These are phyloP conservation scores for Evansstolkia leycettana DNA, from an alignment of 495 filamentous ascomycete species.

Conservation along the genomic window DNA sequence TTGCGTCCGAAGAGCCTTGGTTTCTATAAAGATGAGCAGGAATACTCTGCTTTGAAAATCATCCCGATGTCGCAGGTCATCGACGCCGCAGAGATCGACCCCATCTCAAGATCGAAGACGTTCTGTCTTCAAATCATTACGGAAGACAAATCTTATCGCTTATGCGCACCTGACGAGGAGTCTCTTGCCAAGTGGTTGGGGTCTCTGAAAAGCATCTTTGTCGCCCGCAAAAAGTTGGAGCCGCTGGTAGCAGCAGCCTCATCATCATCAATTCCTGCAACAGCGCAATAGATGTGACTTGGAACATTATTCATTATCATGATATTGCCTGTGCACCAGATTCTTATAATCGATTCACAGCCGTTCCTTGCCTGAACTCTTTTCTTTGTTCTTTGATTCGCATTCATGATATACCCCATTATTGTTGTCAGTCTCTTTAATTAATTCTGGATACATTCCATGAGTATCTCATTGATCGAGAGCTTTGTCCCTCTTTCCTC, in stretches of 20 bases:
- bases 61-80: conserved; percentile 70
- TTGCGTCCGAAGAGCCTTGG: conserved; percentile 77
- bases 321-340: no score
- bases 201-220: conserved; percentile 75
- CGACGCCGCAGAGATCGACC: conserved; percentile 86
- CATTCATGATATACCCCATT: no score
- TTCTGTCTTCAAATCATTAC: conserved; percentile 90
- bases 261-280: no score
- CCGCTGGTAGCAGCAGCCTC: conserved; percentile 5
- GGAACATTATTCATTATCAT: no score
- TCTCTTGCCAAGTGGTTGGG: conserved; percentile 73
- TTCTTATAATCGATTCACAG: no score
- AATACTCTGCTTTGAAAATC: conserved; percentile 80
- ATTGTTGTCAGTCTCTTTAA: background rate
- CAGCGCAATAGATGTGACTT: no score
- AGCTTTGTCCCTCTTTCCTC: no score
- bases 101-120: conserved; percentile 68
- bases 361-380: no score
- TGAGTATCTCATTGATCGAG: background rate
- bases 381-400: no score
- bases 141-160: conserved; percentile 84
- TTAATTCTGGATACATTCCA: no score
- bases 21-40: conserved; percentile 86
- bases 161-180: conserved; percentile 76
- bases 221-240: conserved; percentile 40